These are phyloP conservation scores for Neurospora sp. DNA, from an alignment of 495 filamentous ascomycete genomes.

Conservation along the genomic window DNA sequence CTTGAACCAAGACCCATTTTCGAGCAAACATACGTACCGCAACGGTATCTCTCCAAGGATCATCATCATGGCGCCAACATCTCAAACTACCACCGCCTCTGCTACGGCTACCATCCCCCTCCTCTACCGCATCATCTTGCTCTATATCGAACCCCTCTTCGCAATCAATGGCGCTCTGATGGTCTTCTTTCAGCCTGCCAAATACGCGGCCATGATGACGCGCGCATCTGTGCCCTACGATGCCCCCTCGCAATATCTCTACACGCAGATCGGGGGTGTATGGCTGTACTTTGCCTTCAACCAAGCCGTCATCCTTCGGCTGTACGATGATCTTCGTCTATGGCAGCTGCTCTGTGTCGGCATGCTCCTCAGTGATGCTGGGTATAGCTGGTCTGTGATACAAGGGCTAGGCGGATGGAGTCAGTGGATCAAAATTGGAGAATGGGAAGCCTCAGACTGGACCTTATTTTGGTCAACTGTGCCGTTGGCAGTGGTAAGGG, in stretches of 20 bases:
- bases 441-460: conserved; percentile 15
- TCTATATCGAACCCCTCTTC: conserved; percentile 46
- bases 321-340: conserved; percentile 39
- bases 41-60: background rate
- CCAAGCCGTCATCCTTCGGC: conserved; percentile 47
- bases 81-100: background rate
- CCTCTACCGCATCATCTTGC: conserved; percentile 43
- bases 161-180: conserved; percentile 22
- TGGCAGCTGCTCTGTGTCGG: conserved; percentile 33
- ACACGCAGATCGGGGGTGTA: conserved; percentile 39
- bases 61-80: background rate
- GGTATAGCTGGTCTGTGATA: conserved; percentile 8
- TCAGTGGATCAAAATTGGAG: conserved; percentile 2
- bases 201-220: conserved; percentile 21
- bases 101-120: conserved; percentile 16
- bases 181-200: conserved; percentile 30
- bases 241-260: conserved; percentile 17
- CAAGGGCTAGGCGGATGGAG: conserved; percentile 22
- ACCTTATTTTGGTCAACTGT: conserved; percentile 3
- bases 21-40: background rate
- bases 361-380: conserved; percentile 20
- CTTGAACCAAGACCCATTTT: conserved; percentile 1
- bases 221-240: conserved; percentile 6
- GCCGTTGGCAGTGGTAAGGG: conserved; percentile 6
- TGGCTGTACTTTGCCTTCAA: conserved; percentile 48